Evolutionary conservation across 371 early-diverging fungal species (phyloP).

Genomic region (Rhizopus sp.): DNA sequence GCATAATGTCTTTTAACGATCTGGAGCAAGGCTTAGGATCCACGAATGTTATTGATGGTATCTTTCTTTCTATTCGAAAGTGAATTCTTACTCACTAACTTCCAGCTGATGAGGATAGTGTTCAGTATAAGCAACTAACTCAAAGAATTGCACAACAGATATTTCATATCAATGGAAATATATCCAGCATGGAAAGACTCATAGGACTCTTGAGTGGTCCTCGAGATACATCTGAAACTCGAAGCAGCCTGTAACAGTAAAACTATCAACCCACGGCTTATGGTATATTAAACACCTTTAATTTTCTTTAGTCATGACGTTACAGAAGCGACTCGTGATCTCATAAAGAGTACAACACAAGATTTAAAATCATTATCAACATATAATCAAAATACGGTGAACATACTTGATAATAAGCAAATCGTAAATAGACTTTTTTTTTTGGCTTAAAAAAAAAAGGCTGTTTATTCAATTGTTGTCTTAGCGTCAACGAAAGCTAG

Average conservation of each 20-base stretch:
- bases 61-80: neutral
- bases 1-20: conserved; percentile 58
- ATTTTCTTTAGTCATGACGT: conserved; percentile 68
- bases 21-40: conserved; percentile 50
- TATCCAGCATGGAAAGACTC: conserved; percentile 78
- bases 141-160: conserved; percentile 72
- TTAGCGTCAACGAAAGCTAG: conserved; percentile 76
- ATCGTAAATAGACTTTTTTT: neutral
- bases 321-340: conserved; percentile 79
- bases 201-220: conserved; percentile 75
- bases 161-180: conserved; percentile 76
- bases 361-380: conserved; percentile 72
- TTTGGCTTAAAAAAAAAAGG: neutral
- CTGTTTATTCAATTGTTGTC: neutral
- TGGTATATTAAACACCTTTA: neutral
- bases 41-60: conserved; percentile 11
- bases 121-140: conserved; percentile 52
- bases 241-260: conserved; percentile 65
- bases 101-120: conserved; percentile 42
- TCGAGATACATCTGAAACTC: conserved; percentile 77
- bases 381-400: conserved; percentile 8
- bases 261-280: neutral
- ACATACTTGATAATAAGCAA: neutral
- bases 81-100: neutral
- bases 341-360: conserved; percentile 74